A percentile compares a stretch with the other conserved stretches of the same genome.
Conservation (phyloP, 176 grass and related monocot genomes). For the Olyra latifolia region DNA sequence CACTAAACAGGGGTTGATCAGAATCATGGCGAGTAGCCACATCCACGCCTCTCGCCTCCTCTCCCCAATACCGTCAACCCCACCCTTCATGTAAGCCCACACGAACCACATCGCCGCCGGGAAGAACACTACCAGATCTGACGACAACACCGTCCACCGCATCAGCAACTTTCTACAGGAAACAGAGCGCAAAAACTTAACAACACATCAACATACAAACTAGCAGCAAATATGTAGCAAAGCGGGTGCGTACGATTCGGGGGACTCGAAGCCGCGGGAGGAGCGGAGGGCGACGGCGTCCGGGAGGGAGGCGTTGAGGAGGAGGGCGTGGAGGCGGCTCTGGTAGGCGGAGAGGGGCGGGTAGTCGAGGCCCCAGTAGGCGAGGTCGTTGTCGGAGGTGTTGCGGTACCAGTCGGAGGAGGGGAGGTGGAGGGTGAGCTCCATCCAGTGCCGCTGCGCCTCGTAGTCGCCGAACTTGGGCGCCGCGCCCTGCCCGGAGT, state of each 20-base stretch:
- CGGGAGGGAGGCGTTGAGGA: slow-evolving; percentile 78
- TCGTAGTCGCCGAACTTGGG: slow-evolving; percentile 94
- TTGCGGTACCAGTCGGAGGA: slow-evolving; percentile 80
- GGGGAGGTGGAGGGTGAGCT: slow-evolving; percentile 84
- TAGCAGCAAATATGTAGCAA: neutral
- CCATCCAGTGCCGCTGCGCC: slow-evolving; percentile 99
- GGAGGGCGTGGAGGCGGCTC: slow-evolving; percentile 70
- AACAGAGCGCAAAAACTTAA: slow-evolving; percentile 23
- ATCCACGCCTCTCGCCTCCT: slow-evolving; percentile 41
- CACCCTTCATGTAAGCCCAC: slow-evolving; percentile 52
- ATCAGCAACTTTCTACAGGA: slow-evolving; percentile 73
- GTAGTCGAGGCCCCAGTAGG: slow-evolving; percentile 98
- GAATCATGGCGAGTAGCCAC: slow-evolving; percentile 79
- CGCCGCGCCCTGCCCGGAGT: slow-evolving; percentile 71
- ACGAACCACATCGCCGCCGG: slow-evolving; percentile 72
- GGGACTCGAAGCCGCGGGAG: slow-evolving; percentile 82
- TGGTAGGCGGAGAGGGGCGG: slow-evolving; percentile 96
- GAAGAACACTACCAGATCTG: slow-evolving; percentile 73
- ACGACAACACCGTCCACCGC: slow-evolving; percentile 87
- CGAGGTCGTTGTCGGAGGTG: slow-evolving; percentile 77
- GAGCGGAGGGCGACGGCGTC: slow-evolving; percentile 60
- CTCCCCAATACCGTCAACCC: slow-evolving; percentile 21
- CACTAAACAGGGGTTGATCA: slow-evolving; percentile 76
- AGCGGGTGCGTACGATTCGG: slow-evolving; percentile 46
- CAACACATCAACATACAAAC: neutral